Evolutionary conservation across 2,329 filamentous ascomycete genomes (phyloP), one percentile per base, ranked within the genome.

Genomic region (Fusarium irregulare): DNA sequence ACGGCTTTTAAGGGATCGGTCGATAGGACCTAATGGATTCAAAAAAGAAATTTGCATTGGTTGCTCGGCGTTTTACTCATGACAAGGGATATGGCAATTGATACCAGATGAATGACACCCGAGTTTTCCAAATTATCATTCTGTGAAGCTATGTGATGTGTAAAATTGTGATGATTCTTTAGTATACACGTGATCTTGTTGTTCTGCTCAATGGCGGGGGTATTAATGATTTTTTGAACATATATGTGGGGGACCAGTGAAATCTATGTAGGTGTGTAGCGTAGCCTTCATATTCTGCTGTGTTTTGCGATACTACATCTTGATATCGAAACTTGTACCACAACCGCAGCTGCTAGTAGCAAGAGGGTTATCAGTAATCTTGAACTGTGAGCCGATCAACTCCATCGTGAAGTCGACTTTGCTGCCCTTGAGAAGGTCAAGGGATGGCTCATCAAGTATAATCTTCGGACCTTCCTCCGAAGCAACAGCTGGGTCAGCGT

Each of bases 391-490:
- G 13, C 85, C 85, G 77, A 98, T 98, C 81, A 99, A 84, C 83
- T 98, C 96, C 87, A 92, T 96, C 0, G 94, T 98, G 77, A 94
- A 99, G 78, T 99, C 96, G 40, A 99, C 91, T 78, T 94, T 98
- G 82, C 94, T 98, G 12, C 95, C 96, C 77, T 93, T 94, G 61
- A 99, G 81, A 56, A 99, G 81, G 71, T 97, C 94, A 63, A 99
- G 82, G 54, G 94, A 97, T 4, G 93, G 89, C 72, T 91, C 88
- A 77, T 99, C 96, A 77, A 99, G 89, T 23, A 98, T 91, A 12
- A 99, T 89, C 79, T 93, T 96, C n/a, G 96, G 84, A 4, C 77
- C 78, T 0, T 78, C 75, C 21, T 82, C 71, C 13, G 78, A 76
- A 13, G 72, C 55, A 3, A 67, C 60, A 7, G 68, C 64, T 1